Evolutionary conservation across 345 rosid species (phyloP), one percentile per base, ranked within the genome.

Genomic region (Citrus maxima): DNA sequence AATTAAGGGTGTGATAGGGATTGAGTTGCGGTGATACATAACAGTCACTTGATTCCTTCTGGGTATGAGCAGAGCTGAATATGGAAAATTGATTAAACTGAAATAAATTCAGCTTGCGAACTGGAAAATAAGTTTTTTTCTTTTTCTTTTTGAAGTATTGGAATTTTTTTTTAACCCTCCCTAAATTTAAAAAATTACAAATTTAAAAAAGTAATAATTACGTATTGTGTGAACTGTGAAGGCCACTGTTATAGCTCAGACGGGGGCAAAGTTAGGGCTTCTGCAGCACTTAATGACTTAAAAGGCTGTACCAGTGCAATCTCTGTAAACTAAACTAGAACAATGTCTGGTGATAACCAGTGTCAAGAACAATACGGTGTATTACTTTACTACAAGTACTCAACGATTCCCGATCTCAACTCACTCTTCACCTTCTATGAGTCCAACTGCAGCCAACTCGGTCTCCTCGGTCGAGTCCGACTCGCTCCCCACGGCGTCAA

Each of bases 391-490:
- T 94, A 94, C 86, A 93, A 88, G 24, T 96, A 86, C 89, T n/a
- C 89, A 24, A 46, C 82, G 69, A 86, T 96, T 69, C 83, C 88
- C 14, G 89, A 90, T 86, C 83, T 95, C 30, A 54, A 87, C 66
- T 88, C 88, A 25, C 97, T 96, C 77, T 81, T 82, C 72, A 83
- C 92, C 73, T 92, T 90, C 85, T 96, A 91, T 83, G 82, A 88
- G n/a, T 88, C 92, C n/a, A 92, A 83, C 79, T 95, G 97, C 92
- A 80, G 63, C 84, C 85, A 90, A 25, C 91, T 92, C 64, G 81
- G 84, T 65, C 91, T 95, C 63, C 94, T 92, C 69, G 98, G 99
- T 80, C 95, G 97, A 12, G 92, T 92, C 78, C 93, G 99, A 59
- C 80, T 95, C 88, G 92, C 98, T 59, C 60, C 90, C 66, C 77